Evolutionary conservation across 2,329 filamentous ascomycete genomes (phyloP), one percentile per base, ranked within the genome.

Genomic region (Fusarium tricinctum): DNA sequence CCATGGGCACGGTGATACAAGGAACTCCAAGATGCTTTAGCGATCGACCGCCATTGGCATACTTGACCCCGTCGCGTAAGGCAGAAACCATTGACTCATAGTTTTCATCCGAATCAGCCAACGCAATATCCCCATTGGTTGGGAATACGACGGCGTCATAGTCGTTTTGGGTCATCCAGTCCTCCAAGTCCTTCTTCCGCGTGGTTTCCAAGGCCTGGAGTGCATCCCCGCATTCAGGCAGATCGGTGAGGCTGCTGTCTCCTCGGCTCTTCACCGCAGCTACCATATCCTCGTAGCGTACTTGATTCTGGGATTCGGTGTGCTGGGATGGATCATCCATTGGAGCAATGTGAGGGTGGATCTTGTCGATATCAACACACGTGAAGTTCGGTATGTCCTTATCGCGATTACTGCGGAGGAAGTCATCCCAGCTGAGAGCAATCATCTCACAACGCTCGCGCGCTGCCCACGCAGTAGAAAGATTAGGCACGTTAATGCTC

Each of bases 1-100:
- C 85, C 85, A 88, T 88, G 0, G 84, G 81, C 0, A 87, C 83
- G 0, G 80, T 84, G 3, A 88, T 79, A 0, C 83, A 85, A 0
- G 86, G 86, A 1, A 88, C 80, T 1, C 86, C 86, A 3, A 87
- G 76, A 54, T 88, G 85, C 13, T 85, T 77, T 2, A 88, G 76
- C 0, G 82, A 83, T 3, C 84, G 76, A 51, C 86, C 86, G 1
- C 85, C 85, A 55, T 87, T 85, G 1, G 80, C 82, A 59, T 87
- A 88, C 40, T 81, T 81, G 6, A 87, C 81, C 0, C 86, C 86
- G 47, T 87, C 73, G 1, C 59, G 59, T 60, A 72, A 68, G 5
- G 71, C 73, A 33, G 57, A 40, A 0, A 42, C 17, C 12, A 68
- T 72, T 1, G 59, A 61, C 1, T 51, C 54, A 1, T 70, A 56